Evolutionary conservation across 495 filamentous ascomycete genomes (phyloP), one percentile per base, ranked within the genome.

Genomic region (Podospora anserina): DNA sequence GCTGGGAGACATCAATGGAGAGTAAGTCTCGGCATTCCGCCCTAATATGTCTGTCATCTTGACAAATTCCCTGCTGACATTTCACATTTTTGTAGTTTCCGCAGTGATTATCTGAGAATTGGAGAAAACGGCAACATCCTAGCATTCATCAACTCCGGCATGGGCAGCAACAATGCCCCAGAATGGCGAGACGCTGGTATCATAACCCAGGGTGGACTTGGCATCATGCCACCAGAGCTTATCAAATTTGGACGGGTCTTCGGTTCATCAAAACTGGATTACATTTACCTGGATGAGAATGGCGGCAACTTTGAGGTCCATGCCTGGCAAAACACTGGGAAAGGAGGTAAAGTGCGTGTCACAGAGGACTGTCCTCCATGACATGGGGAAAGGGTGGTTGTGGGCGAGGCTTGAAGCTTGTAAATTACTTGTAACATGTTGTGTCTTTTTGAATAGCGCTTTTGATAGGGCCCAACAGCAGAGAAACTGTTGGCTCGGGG

Each of bases 91-190:
- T 15, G 6, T n/a, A 58, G 55, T 69, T 65, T 64, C 54, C 67
- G 67, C 3, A 27, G 18, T 54, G 67, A 69, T 20, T 65, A 16
- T 20, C 23, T 69, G 61, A 64, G 56, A 20, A n/a, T 65, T 62
- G 49, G 53, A 44, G 62, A 69, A 11, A 26, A 60, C 7, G 67
- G 67, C 61, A 39, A 19, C 23, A 53, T 63, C 11, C 6, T 58
- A 4, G 58, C 54, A 16, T 69, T 28, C 18, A 65, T 64, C 67
- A 69, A 69, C 67, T 23, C 5, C n/a, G 61, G 67, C 19, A 57
- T 32, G 26, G 61, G 53, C 26, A 4, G 9, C 2, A 53, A 54
- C 28, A 64, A 64, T 5, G 53, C 57, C 18, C 66, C 66, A 0
- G 28, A 64, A 28, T 64, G 61, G 34, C 26, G 6, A 5, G 7